Base-by-base conservation (phyloP, 192 early-diverging fungal genomes). In the Irineochytrium annulatum region DNA sequence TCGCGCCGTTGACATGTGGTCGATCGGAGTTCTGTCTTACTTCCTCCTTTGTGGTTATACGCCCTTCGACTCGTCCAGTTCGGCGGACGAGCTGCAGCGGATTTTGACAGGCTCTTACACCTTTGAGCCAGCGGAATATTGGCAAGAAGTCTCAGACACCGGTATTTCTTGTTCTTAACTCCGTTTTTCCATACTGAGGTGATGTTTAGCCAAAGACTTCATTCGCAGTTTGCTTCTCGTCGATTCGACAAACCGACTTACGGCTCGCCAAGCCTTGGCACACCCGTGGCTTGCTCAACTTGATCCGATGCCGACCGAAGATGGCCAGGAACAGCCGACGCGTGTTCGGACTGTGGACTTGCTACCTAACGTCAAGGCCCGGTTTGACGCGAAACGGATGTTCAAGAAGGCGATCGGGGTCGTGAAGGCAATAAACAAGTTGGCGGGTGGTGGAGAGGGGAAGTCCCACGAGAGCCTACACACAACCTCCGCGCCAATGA, bases 21-120 rank as follows among this genome's bases (percentile, higher is more conserved):
- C 86, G 59, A 72, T 87, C n/a, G 93, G 93, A 13, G 91, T 92
- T 0, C 86, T 93, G 19, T 64, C 92, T 28, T 95, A 91, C 66
- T 84, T 92, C 43, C 69, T 83, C 49, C 67, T 84, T 8, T 82
- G 77, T 70, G 82, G 82, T 30, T 84, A 81, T 58, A 82, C 75
- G 14, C 82, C 82, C 5, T 84, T 84, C 44, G 82, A 84, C 39
- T 68, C 64, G 13, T 51, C 69, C 28, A 64, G 66, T 14, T 57
- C 59, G 34, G 59, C 61, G 24, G 75, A 76, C 28, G 82, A 84
- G 60, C 53, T 79, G 32, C 39, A 75, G 26, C 70, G 69, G 27
- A 74, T 84, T 37, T 46, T 84, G 33, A 34, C 26, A 32, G 79
- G 69, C 14, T 37, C 48, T 5, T 84, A 74, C 63, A 57, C 46